Evolutionary conservation across 768 basidiomycete genomes (phyloP).

Genomic region (Boletus rubescentipes): DNA sequence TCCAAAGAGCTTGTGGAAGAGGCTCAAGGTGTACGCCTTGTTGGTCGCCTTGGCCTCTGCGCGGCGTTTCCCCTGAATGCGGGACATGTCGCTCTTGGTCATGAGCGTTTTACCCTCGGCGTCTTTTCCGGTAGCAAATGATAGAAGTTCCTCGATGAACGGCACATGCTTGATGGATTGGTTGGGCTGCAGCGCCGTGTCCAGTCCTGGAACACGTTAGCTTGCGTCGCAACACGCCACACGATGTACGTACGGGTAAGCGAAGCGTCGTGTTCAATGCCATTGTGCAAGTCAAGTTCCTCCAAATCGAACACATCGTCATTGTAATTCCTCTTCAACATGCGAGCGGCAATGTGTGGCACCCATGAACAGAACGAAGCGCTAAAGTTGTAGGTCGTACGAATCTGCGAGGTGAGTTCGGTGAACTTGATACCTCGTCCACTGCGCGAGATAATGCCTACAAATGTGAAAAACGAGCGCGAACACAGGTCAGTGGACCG

Average conservation of each 20-base stretch:
- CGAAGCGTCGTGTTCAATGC: constrained; percentile 40
- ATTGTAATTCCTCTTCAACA: constrained; percentile 55
- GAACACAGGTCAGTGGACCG: not conserved
- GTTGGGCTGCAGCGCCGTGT: constrained; percentile 43
- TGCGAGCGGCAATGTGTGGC: constrained; percentile 55
- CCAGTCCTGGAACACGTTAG: constrained; percentile 46
- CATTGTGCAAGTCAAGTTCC: constrained; percentile 72
- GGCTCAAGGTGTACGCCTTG: constrained; percentile 51
- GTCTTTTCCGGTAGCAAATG: constrained; percentile 58
- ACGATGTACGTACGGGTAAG: constrained; percentile 30
- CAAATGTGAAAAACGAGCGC: too few species aligned
- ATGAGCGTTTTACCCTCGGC: constrained; percentile 45
- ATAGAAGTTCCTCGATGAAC: constrained; percentile 59
- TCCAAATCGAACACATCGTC: constrained; percentile 61
- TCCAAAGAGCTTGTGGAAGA: constrained; percentile 63
- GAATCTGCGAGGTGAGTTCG: constrained; percentile 42
- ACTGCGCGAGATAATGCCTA: constrained; percentile 52
- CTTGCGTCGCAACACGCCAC: too few species aligned
- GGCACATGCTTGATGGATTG: constrained; percentile 52
- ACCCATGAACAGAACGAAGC: constrained; percentile 68
- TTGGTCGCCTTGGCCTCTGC: constrained; percentile 56
- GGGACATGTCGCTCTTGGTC: constrained; percentile 59
- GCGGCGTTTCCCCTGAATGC: constrained; percentile 58
- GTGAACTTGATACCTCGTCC: constrained; percentile 70
- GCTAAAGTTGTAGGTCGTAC: constrained; percentile 66